Evolutionary conservation across 495 filamentous ascomycete genomes (phyloP).

Genomic region (Emericellopsis terricola): DNA sequence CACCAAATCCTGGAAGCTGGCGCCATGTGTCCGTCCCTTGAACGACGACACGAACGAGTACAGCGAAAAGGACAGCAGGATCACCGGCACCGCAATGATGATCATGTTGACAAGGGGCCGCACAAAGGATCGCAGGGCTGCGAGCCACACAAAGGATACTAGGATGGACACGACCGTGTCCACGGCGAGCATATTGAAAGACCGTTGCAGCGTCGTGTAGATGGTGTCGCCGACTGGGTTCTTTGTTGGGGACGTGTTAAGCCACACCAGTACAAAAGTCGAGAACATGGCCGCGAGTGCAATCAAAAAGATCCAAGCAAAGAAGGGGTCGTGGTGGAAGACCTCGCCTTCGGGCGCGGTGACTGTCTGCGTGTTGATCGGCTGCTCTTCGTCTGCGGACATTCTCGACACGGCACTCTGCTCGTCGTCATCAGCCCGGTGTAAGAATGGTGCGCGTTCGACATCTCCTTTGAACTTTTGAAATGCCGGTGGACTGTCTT

Average conservation of each 20-base stretch:
- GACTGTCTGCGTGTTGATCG: constrained; percentile 9
- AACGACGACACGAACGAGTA: constrained; percentile 88
- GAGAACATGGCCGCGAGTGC: constrained; percentile 65
- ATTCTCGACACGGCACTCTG: constrained; percentile 12
- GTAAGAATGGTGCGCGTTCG: constrained; percentile 6
- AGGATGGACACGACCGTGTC: constrained; percentile 82
- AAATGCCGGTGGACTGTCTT: constrained; percentile 66
- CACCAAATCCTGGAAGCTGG: constrained; percentile 61
- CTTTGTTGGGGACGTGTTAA: constrained; percentile 61
- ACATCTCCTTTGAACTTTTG: constrained; percentile 46
- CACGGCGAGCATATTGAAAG: constrained; percentile 73
- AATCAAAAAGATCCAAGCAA: constrained; percentile 81
- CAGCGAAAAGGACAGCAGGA: constrained; percentile 71
- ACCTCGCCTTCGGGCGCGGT: constrained; percentile 24
- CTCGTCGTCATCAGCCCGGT: constrained; percentile 6
- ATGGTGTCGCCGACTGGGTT: constrained; percentile 62
- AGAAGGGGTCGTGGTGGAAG: constrained; percentile 65
- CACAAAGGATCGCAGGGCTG: constrained; percentile 69
- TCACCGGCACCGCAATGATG: constrained; percentile 64
- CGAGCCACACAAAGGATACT: constrained; percentile 81
- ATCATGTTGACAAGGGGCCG: constrained; percentile 61
- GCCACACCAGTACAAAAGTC: constrained; percentile 69
- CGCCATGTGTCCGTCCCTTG: constrained; percentile 48
- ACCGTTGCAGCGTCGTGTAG: constrained; percentile 72
- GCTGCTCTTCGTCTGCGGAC: constrained; percentile 6